These are phyloP conservation scores for Fusarium concolor DNA, from an alignment of 2,329 filamentous ascomycete genomes.

Conservation along the genomic window DNA sequence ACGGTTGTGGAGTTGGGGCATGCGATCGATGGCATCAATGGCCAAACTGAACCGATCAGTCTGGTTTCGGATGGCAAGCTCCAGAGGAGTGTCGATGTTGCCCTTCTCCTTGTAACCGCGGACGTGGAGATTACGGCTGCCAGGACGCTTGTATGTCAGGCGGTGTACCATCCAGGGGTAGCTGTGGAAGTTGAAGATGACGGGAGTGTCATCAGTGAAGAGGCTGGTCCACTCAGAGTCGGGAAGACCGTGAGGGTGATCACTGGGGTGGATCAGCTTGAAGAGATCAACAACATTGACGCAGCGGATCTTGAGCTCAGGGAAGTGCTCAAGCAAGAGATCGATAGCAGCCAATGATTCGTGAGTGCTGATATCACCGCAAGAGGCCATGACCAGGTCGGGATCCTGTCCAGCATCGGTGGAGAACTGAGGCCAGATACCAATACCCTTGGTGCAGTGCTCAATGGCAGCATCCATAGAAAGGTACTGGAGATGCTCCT, in stretches of 20 bases:
- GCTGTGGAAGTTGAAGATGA: conserved; percentile 88
- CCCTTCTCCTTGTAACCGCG: conserved; percentile 85
- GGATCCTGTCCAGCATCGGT: conserved; percentile 77
- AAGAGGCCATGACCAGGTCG: conserved; percentile 80
- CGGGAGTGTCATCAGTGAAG: conserved; percentile 77
- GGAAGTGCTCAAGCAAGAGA: conserved; percentile 76
- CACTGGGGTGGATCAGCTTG: conserved; percentile 76
- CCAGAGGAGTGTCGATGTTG: conserved; percentile 84
- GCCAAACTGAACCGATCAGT: conserved; percentile 82
- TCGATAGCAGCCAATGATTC: conserved; percentile 81
- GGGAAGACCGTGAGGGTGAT: conserved; percentile 79
- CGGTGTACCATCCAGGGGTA: conserved; percentile 85
- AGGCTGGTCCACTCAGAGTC: conserved; percentile 74
- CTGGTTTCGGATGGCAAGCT: conserved; percentile 81
- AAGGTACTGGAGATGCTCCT: conserved; percentile 82
- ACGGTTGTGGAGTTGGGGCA: conserved; percentile 71
- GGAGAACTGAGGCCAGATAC: conserved; percentile 82
- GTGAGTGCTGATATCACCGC: conserved; percentile 79
- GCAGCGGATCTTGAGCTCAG: conserved; percentile 79
- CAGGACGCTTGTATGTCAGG: conserved; percentile 79
- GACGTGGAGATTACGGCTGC: conserved; percentile 76
- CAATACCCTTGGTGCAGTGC: conserved; percentile 82
- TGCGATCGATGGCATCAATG: conserved; percentile 79
- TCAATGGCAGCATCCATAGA: conserved; percentile 76
- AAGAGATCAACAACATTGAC: conserved; percentile 86